These are phyloP conservation scores for Penicillium psychrosexuale DNA, from an alignment of 2,329 filamentous ascomycete species.

Conservation along the genomic window DNA sequence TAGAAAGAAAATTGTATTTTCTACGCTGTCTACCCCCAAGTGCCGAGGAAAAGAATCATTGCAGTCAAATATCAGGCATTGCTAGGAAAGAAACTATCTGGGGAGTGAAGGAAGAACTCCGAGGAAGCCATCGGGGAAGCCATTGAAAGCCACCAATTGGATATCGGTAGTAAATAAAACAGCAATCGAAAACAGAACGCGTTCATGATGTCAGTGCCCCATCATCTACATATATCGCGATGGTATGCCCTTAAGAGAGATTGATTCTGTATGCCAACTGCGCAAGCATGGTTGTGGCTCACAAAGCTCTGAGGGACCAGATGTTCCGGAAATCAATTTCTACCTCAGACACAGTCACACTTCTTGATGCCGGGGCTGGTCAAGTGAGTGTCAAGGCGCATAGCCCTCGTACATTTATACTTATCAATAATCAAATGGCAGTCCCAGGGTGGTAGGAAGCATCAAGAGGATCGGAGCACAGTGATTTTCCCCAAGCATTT, in stretches of 20 bases:
- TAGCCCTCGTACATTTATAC: not conserved
- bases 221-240: constrained; percentile 17
- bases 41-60: not conserved
- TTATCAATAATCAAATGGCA: constrained; percentile 11
- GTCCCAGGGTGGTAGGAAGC: constrained; percentile 30
- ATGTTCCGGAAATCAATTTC: constrained; percentile 27
- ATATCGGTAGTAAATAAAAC: not conserved
- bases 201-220: constrained; percentile 29
- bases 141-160: constrained; percentile 1
- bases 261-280: not conserved
- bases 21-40: not conserved
- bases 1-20: not conserved
- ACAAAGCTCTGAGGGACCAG: constrained; percentile 14
- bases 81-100: not conserved
- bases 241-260: not conserved
- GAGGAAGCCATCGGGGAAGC: not conserved
- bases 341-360: constrained; percentile 23
- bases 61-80: not conserved
- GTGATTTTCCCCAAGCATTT: constrained; percentile 32
- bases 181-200: not conserved
- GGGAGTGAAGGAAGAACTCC: constrained; percentile 1
- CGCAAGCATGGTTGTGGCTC: constrained; percentile 12
- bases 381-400: constrained; percentile 19
- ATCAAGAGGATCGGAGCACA: constrained; percentile 34
- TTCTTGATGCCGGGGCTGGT: constrained; percentile 33